phyloP scores from a whole-genome alignment of 1,284 basidiomycete species.

The Vanrija sp. region DNA sequence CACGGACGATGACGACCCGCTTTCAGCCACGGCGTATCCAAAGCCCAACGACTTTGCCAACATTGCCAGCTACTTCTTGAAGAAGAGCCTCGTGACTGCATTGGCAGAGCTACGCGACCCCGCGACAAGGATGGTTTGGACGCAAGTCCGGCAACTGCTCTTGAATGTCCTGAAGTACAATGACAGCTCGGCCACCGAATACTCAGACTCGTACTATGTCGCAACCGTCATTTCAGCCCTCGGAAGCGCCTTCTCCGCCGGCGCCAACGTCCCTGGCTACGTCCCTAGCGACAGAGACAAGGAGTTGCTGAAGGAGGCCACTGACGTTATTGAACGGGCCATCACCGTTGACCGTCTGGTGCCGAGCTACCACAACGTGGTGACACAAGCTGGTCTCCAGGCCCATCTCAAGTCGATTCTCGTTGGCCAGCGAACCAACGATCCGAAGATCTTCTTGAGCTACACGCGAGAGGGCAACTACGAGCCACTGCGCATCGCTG shows the following conservation, averaged over 20 bases:
- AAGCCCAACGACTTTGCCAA: conserved; percentile 92
- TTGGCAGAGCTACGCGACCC: conserved; percentile 38
- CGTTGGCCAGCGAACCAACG: conserved; percentile 74
- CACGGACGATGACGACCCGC: conserved; percentile 74
- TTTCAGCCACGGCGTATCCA: conserved; percentile 78
- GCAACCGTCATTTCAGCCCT: conserved; percentile 80
- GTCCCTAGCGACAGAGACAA: conserved; percentile 12
- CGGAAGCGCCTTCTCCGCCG: conserved; percentile 51
- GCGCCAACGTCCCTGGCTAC: conserved; percentile 18
- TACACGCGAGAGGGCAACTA: conserved; percentile 93
- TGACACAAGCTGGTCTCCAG: conserved; percentile 84
- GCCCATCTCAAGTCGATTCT: conserved; percentile 76
- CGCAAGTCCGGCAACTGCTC: conserved; percentile 82
- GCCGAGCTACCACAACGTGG: conserved; percentile 88
- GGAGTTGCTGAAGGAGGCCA: conserved; percentile 62
- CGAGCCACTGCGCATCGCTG: conserved; percentile 81
- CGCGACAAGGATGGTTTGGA: conserved; percentile 54
- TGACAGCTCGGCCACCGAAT: conserved; percentile 90
- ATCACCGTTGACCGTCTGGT: conserved; percentile 92
- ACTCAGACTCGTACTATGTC: conserved; percentile 86
- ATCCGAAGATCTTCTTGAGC: conserved; percentile 75
- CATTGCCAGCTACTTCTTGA: conserved; percentile 87
- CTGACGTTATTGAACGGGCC: conserved; percentile 81
- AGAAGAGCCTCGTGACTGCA: conserved; percentile 55
- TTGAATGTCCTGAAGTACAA: conserved; percentile 89